These are phyloP conservation scores for Viola odorata DNA, from an alignment of 345 rosid species.

Conservation along the genomic window DNA sequence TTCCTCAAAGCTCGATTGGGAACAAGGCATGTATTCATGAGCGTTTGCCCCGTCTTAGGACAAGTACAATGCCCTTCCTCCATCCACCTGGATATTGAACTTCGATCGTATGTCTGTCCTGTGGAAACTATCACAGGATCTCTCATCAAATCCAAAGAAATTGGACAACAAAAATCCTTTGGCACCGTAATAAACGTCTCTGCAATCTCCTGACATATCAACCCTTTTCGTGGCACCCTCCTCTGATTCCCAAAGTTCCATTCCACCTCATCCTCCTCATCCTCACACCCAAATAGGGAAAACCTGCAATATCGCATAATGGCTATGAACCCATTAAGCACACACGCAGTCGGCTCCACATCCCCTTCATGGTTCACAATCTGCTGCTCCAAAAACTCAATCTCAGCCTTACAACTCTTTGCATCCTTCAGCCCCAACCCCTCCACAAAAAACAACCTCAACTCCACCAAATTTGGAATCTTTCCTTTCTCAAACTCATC, in stretches of 20 bases:
- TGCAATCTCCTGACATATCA: conserved; percentile 65
- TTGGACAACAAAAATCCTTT: conserved; percentile 82
- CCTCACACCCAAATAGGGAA: conserved; percentile 60
- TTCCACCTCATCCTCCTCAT: conserved; percentile 46
- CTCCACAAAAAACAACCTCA: conserved; percentile 58
- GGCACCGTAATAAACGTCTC: conserved; percentile 63
- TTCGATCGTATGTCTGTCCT: conserved; percentile 88
- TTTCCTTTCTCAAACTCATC: conserved; percentile 57
- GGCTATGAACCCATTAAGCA: conserved; percentile 80
- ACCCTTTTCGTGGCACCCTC: conserved; percentile 47
- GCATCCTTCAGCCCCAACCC: conserved; percentile 54
- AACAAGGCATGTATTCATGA: conserved; percentile 54
- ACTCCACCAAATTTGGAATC: conserved; percentile 34
- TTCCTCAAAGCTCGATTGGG: conserved; percentile 84
- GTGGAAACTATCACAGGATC: conserved; percentile 90
- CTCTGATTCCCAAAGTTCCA: conserved; percentile 38
- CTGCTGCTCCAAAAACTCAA: conserved; percentile 92
- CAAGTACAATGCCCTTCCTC: conserved; percentile 87
- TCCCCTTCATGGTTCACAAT: conserved; percentile 79
- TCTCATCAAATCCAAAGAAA: conserved; percentile 79
- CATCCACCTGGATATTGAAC: conserved; percentile 81
- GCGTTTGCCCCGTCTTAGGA: conserved; percentile 83
- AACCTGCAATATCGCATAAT: conserved; percentile 72
- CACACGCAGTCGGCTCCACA: conserved; percentile 71
- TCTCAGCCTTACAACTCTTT: conserved; percentile 53